phyloP scores from a whole-genome alignment of 2,329 filamentous ascomycete genomes.

The Colletotrichum sp. region DNA sequence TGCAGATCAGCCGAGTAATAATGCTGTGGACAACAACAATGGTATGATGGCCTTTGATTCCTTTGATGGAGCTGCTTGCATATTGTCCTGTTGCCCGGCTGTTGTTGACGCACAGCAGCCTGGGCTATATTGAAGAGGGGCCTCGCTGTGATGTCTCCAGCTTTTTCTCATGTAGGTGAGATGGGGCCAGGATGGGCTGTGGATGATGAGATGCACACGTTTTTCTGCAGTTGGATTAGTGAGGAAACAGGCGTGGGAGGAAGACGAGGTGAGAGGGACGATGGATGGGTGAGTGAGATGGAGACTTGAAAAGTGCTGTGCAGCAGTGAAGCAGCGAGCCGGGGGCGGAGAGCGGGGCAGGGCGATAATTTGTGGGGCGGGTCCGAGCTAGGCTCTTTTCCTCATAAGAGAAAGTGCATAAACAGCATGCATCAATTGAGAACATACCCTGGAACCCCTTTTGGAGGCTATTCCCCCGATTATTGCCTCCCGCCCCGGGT shows the following conservation, averaged over 20 bases:
- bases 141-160: background rate
- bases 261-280: background rate
- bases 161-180: conserved; percentile 12
- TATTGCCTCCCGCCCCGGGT: background rate
- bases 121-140: background rate
- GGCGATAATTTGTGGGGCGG: background rate
- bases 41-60: background rate
- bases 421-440: background rate
- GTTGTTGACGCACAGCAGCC: background rate
- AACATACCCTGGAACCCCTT: background rate
- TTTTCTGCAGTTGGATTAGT: background rate
- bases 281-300: background rate
- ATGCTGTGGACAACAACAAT: background rate
- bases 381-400: background rate
- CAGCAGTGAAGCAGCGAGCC: background rate
- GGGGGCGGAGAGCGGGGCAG: background rate
- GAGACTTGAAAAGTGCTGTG: background rate
- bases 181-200: background rate
- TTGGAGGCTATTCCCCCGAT: background rate
- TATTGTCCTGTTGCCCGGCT: background rate
- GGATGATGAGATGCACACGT: conserved; percentile 1
- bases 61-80: background rate
- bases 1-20: conserved; percentile 3
- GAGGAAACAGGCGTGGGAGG: background rate
- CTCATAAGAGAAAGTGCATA: conserved; percentile 2